Percentiles rank a stretch among this genome's conserved stretches.
Conservation (phyloP, 176 grass and related monocot genomes). For the Lolium rigidum region DNA sequence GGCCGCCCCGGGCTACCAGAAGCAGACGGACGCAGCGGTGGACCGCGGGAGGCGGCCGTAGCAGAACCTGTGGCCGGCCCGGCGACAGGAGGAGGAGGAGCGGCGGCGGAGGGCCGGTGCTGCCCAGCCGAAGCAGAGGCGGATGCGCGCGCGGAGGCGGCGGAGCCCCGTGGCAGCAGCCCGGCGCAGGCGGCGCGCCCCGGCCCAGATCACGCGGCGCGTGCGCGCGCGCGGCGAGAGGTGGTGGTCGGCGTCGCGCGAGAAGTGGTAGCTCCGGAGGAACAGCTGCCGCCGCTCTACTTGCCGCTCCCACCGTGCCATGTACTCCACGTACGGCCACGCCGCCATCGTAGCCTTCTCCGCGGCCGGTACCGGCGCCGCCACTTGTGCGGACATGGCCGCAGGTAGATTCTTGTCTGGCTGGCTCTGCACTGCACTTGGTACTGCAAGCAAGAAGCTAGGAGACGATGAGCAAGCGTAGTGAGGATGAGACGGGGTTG, state of each 20-base stretch:
- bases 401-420: not conserved
- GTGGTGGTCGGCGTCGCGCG: constrained; percentile 45
- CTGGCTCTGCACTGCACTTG: not conserved
- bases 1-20: too few relatives aligned
- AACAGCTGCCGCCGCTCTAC: constrained; percentile 88
- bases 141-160: constrained; percentile 49
- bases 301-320: constrained; percentile 77
- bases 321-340: constrained; percentile 78
- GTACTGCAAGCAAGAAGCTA: not conserved
- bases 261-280: constrained; percentile 97
- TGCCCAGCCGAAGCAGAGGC: constrained; percentile 56
- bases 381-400: constrained; percentile 40
- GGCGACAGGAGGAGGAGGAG: not conserved
- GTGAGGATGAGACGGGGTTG: not conserved
- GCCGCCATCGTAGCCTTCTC: not conserved
- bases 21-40: too few relatives aligned
- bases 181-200: constrained; percentile 57
- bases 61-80: not conserved
- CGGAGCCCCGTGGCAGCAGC: constrained; percentile 45
- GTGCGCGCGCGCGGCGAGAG: constrained; percentile 48
- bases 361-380: not conserved
- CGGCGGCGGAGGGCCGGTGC: constrained; percentile 33
- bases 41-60: constrained; percentile 50
- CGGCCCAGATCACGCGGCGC: constrained; percentile 73
- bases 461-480: not conserved